Evolutionary conservation across 495 filamentous ascomycete genomes (phyloP).

Genomic region (Xylaria flabelliformis): DNA sequence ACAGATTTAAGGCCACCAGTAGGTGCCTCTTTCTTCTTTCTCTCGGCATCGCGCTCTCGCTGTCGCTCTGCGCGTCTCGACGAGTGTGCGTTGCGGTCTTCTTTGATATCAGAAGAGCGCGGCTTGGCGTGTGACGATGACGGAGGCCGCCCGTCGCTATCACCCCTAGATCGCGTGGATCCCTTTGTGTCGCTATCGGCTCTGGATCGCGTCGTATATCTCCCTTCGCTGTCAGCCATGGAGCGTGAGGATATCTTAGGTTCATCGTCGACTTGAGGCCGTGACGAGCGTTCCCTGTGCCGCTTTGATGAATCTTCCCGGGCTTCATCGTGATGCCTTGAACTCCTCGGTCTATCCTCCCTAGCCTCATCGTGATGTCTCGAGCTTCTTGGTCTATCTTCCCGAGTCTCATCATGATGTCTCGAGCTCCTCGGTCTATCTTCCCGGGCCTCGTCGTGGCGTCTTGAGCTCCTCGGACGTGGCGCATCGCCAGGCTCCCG

Average conservation of each 20-base stretch:
- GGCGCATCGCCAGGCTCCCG: constrained; percentile 24
- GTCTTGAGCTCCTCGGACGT: constrained; percentile 23
- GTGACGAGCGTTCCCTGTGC: constrained; percentile 20
- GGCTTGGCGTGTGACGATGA: constrained; percentile 6
- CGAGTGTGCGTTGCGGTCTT: neutral
- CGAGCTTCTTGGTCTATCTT: neutral
- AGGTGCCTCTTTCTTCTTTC: constrained; percentile 15
- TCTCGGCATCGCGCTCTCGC: constrained; percentile 19
- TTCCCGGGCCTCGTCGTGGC: neutral
- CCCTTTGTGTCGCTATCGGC: constrained; percentile 7
- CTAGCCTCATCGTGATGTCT: neutral
- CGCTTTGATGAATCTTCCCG: constrained; percentile 6
- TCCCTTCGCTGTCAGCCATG: constrained; percentile 8
- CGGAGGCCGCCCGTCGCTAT: constrained; percentile 10
- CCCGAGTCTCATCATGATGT: neutral
- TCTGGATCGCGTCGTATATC: neutral
- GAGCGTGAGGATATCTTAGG: constrained; percentile 11
- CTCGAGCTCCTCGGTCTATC: constrained; percentile 22
- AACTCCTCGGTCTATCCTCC: constrained; percentile 21
- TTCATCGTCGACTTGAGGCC: neutral
- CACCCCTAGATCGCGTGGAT: constrained; percentile 10
- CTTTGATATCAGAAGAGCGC: neutral
- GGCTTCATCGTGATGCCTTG: constrained; percentile 1
- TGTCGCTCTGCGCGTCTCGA: constrained; percentile 21
- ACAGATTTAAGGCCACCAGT: constrained; percentile 12